phyloP scores from a whole-genome alignment of 176 grass and related monocot species.

The Oryza meyeriana region DNA sequence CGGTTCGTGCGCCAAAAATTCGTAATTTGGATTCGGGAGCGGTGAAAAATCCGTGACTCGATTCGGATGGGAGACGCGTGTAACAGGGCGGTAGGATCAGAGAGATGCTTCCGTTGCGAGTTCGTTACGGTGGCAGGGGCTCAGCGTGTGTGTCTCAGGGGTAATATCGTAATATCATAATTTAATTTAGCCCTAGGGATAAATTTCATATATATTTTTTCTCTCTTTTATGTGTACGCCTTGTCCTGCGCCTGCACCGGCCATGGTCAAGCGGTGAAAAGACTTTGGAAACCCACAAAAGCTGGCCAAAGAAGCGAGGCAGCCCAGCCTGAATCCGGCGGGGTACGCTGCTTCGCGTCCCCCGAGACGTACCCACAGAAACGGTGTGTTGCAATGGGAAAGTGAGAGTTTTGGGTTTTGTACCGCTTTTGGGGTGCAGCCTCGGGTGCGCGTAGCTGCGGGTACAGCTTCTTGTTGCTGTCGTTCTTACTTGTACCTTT shows the following conservation, averaged over 20 bases:
- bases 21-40: not conserved
- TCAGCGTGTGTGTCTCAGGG: not conserved
- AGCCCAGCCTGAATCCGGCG: not conserved
- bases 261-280: conserved; percentile 42
- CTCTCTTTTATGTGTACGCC: not conserved
- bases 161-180: not conserved
- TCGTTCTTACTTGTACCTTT: not conserved
- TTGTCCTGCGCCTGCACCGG: conserved; percentile 25
- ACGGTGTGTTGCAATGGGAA: too few relatives aligned
- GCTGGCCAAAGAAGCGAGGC: conserved; percentile 22
- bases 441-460: conserved; percentile 21
- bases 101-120: not conserved
- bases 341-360: conserved; percentile 14
- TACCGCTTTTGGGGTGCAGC: not conserved
- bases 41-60: not conserved
- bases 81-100: not conserved
- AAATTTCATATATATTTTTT: not conserved
- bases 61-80: not conserved
- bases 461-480: not conserved
- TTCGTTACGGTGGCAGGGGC: conserved; percentile 26
- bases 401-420: not conserved
- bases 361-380: not conserved
- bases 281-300: conserved; percentile 11
- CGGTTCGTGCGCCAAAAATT: not conserved
- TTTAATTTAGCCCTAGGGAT: not conserved